Percentiles rank a stretch among this genome's conserved stretches.
Evolutionary conservation across 192 early-diverging fungal genomes (phyloP).

Genomic region (Cladochytrium replicatum): DNA sequence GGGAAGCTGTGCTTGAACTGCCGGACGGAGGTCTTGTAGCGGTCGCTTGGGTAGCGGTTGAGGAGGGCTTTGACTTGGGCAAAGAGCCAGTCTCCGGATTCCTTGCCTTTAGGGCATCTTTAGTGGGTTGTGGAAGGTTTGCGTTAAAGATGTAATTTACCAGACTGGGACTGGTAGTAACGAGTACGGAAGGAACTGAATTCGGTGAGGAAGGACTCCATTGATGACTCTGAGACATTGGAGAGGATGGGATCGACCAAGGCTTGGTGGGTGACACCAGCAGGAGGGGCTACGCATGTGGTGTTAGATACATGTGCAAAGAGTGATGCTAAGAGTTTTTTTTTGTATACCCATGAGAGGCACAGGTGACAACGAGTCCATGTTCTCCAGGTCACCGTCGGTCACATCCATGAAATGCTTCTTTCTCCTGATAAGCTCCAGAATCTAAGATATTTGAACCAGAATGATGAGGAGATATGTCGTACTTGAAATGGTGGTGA

Average conservation of each 20-base stretch:
- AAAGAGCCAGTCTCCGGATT: conserved; percentile 29
- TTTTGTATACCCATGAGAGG: conserved; percentile 2
- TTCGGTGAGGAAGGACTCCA: conserved; percentile 56
- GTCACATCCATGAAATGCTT: conserved; percentile 85
- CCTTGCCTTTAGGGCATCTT: conserved; percentile 11
- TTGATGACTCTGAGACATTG: conserved; percentile 53
- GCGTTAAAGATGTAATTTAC: conserved; percentile 2
- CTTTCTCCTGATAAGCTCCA: conserved; percentile 52
- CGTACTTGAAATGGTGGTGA: background rate
- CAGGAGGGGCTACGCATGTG: conserved; percentile 47
- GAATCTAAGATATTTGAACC: conserved; percentile 30
- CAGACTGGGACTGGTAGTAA: conserved; percentile 73
- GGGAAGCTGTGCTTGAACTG: conserved; percentile 72
- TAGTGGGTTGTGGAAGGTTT: background rate
- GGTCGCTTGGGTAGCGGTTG: no score
- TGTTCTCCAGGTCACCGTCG: conserved; percentile 43
- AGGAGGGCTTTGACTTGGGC: conserved; percentile 17
- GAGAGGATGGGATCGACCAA: conserved; percentile 49
- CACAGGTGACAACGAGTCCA: background rate
- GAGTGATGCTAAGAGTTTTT: background rate
- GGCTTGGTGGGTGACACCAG: conserved; percentile 37
- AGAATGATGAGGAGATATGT: background rate
- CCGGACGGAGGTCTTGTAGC: conserved; percentile 66
- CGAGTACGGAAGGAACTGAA: conserved; percentile 83
- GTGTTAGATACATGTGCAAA: background rate